These are phyloP conservation scores for Stagonosporopsis tanaceti DNA, from an alignment of 2,329 filamentous ascomycete species.

Conservation along the genomic window DNA sequence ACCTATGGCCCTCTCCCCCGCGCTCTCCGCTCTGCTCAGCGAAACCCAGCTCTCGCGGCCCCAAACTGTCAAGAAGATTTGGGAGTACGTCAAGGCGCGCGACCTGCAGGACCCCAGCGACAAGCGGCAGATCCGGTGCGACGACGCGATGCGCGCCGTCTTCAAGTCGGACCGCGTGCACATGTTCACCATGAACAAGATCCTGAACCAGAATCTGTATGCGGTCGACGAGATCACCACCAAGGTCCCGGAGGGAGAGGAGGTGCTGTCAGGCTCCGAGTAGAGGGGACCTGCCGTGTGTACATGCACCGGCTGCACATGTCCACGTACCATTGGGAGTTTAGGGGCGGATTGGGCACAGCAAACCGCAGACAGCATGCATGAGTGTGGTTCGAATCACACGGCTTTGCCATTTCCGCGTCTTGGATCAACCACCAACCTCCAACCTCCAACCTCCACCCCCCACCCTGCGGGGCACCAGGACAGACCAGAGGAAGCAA, in stretches of 20 bases:
- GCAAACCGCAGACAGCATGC: not conserved
- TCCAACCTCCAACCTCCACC: no score
- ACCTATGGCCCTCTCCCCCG: conserved; percentile 75
- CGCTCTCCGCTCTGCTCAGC: conserved; percentile 74
- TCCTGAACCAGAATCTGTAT: conserved; percentile 88
- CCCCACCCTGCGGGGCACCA: not conserved
- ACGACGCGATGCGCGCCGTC: conserved; percentile 87
- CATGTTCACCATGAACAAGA: conserved; percentile 99
- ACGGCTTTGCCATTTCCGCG: no score
- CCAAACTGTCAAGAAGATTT: conserved; percentile 94
- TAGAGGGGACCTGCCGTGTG: not conserved
- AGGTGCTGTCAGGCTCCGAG: conserved; percentile 1
- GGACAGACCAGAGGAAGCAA: not conserved
- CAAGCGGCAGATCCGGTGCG: conserved; percentile 91
- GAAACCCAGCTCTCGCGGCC: conserved; percentile 87
- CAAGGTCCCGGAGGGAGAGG: not conserved
- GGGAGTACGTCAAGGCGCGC: conserved; percentile 90
- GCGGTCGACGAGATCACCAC: conserved; percentile 71
- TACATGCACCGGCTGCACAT: not conserved
- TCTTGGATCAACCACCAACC: no score
- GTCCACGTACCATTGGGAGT: not conserved
- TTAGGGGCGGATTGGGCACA: not conserved
- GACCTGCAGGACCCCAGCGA: conserved; percentile 90
- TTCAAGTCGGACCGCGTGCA: conserved; percentile 92
- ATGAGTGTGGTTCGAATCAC: no score